Base-by-base conservation (phyloP, 331 rosid species). In the Telfairia occidentalis region DNA sequence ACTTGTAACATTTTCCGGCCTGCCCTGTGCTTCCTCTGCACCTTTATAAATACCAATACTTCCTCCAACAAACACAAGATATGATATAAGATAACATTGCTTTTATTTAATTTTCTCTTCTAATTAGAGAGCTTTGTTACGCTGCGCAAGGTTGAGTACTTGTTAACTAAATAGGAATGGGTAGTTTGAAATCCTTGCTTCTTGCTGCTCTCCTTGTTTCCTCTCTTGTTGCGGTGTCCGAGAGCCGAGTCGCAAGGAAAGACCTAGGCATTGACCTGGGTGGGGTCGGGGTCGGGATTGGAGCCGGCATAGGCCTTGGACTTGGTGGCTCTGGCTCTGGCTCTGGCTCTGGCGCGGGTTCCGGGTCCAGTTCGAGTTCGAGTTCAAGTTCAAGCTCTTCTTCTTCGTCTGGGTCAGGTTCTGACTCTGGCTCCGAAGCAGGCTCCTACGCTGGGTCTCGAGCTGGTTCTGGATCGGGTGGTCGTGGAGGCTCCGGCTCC, bases 401-500 rank as follows among this genome's bases (percentile, higher is more conserved):
- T n/a, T n/a, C n/a, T n/a, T n/a, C n/a, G n/a, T n/a, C n/a, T n/a
- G n/a, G n/a, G n/a, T n/a, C n/a, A n/a, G 71, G 71, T 24, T 63
- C 71, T 3, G 71, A 15, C 2, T 45, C 71, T 5, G 73, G 73
- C 34, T 66, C 73, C 2, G 73, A 38, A 42, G 74, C 55, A 3
- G 74, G 54, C 0, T 69, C 74, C 0, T n/a, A 61, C 4, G 70
- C 70, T 5, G 66, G 74, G 53, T 69, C 74, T 2, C 32, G 55
- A 2, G 74, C 54, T 5, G 74, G 52, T 9, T 66, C 73, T 4
- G 73, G 55, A 28, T 67, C 74, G 2, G 55, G 37, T 6, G 13
- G 57, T n/a, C n/a, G n/a, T n/a, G n/a, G n/a, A n/a, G n/a, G 81
- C 1, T 26, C 83, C 0, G 88, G 86, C 2, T 60, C 84, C 0